Percentiles rank a stretch among this genome's conserved stretches.
Evolutionary conservation across 2,329 filamentous ascomycete genomes (phyloP).

Genomic region (Emergomyces pasteurianus): DNA sequence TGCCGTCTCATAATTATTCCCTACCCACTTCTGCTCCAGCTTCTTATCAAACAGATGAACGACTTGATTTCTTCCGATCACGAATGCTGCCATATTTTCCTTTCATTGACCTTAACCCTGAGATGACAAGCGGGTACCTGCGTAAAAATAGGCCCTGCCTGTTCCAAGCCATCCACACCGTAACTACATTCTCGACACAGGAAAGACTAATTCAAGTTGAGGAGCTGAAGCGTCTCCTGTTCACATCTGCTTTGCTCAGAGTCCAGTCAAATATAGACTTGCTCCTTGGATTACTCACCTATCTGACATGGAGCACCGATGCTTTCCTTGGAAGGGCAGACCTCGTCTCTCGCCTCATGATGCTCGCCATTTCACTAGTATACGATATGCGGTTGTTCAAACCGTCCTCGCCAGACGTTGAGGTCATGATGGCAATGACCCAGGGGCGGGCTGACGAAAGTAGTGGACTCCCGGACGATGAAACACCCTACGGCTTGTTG

Average conservation of each 20-base stretch:
- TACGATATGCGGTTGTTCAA: conserved; percentile 27
- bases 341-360: conserved; percentile 25
- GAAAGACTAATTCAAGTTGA: conserved; percentile 17
- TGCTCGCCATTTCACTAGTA: conserved; percentile 27
- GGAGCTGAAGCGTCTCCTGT: conserved; percentile 22
- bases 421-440: conserved; percentile 22
- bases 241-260: conserved; percentile 18
- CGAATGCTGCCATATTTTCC: conserved; percentile 27
- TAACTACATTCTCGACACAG: conserved; percentile 21
- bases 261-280: conserved; percentile 25
- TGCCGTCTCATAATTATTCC: background rate
- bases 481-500: conserved; percentile 11
- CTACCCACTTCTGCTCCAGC: background rate
- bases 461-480: background rate
- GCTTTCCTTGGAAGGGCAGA: conserved; percentile 21
- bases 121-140: conserved; percentile 21
- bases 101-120: conserved; percentile 21
- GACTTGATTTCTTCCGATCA: conserved; percentile 19
- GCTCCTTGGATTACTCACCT: conserved; percentile 26
- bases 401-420: conserved; percentile 18
- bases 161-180: conserved; percentile 25
- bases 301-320: conserved; percentile 28
- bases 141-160: conserved; percentile 22
- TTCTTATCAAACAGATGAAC: conserved; percentile 11
- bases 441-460: conserved; percentile 15